Evolutionary conservation across 2,329 filamentous ascomycete genomes (phyloP).

Genomic region (Alternaria gansuensis): DNA sequence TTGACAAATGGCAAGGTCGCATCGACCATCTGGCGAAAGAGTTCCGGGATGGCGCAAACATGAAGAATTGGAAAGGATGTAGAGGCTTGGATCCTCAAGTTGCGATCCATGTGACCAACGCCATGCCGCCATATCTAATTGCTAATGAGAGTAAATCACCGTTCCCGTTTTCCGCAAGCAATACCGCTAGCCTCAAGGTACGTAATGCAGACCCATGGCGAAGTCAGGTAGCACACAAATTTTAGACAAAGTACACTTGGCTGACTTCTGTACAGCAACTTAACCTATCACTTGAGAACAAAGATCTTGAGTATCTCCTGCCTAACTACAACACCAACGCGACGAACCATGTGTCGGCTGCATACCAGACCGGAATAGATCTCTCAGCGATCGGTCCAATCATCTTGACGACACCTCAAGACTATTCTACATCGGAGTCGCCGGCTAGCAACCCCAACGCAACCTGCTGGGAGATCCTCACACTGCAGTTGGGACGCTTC

Average conservation of each 20-base stretch:
- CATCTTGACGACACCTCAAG: slow-evolving; percentile 28
- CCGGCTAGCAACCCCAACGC: slow-evolving; percentile 32
- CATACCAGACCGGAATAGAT: slow-evolving; percentile 27
- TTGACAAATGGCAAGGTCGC: slow-evolving; percentile 62
- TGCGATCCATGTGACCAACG: slow-evolving; percentile 60
- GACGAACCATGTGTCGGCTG: slow-evolving; percentile 25
- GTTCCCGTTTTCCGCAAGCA: slow-evolving; percentile 59
- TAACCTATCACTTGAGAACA: slow-evolving; percentile 24
- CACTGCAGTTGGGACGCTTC: slow-evolving; percentile 57
- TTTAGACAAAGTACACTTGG: not conserved
- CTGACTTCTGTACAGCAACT: slow-evolving; percentile 32
- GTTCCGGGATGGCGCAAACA: slow-evolving; percentile 62
- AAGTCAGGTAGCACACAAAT: slow-evolving; percentile 1
- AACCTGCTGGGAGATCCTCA: slow-evolving; percentile 62
- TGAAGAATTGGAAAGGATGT: slow-evolving; percentile 65
- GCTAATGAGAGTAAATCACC: slow-evolving; percentile 58
- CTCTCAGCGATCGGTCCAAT: slow-evolving; percentile 30
- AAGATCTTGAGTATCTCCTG: slow-evolving; percentile 42
- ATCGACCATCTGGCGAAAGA: slow-evolving; percentile 64
- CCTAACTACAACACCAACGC: slow-evolving; percentile 23
- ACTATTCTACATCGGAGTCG: slow-evolving; percentile 23
- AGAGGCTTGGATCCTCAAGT: slow-evolving; percentile 61
- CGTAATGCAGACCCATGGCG: slow-evolving; percentile 10
- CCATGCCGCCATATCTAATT: slow-evolving; percentile 63
- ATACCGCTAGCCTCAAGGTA: slow-evolving; percentile 45